Conservation (phyloP, 768 basidiomycete genomes). For the Clavaria fumosa region DNA sequence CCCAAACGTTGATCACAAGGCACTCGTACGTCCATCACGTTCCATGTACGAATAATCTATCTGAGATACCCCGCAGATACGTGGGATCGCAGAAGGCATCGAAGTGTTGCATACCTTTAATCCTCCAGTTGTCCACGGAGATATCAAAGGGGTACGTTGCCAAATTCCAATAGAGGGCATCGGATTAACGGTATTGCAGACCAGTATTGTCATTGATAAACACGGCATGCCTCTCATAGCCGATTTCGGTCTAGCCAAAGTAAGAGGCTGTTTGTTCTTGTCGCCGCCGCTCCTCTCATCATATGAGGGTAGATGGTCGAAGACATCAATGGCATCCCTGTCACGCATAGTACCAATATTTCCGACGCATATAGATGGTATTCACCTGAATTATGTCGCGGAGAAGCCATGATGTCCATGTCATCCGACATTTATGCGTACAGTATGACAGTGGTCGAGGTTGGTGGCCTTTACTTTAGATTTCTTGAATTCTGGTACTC, state of each 20-base stretch:
- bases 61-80: slow-evolving; percentile 21
- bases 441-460: slow-evolving; percentile 45
- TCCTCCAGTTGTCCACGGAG: slow-evolving; percentile 38
- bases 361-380: slow-evolving; percentile 36
- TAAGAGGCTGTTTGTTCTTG: slow-evolving; percentile 9
- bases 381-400: slow-evolving; percentile 39
- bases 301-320: slow-evolving; percentile 30
- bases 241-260: slow-evolving; percentile 43
- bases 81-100: slow-evolving; percentile 30
- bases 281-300: not conserved
- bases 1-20: slow-evolving; percentile 26
- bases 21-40: slow-evolving; percentile 20
- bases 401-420: slow-evolving; percentile 31
- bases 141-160: slow-evolving; percentile 32
- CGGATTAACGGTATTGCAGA: slow-evolving; percentile 16
- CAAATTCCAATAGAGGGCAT: not conserved
- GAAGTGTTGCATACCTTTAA: slow-evolving; percentile 33
- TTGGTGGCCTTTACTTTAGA: slow-evolving; percentile 11
- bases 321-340: slow-evolving; percentile 39
- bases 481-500: too few species aligned
- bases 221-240: slow-evolving; percentile 33
- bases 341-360: slow-evolving; percentile 36
- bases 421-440: slow-evolving; percentile 39
- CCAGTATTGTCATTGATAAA: slow-evolving; percentile 32
- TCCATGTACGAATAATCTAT: not conserved